phyloP scores from a whole-genome alignment of 2,329 filamentous ascomycete species.

The Lecanoromycetidae sp. region DNA sequence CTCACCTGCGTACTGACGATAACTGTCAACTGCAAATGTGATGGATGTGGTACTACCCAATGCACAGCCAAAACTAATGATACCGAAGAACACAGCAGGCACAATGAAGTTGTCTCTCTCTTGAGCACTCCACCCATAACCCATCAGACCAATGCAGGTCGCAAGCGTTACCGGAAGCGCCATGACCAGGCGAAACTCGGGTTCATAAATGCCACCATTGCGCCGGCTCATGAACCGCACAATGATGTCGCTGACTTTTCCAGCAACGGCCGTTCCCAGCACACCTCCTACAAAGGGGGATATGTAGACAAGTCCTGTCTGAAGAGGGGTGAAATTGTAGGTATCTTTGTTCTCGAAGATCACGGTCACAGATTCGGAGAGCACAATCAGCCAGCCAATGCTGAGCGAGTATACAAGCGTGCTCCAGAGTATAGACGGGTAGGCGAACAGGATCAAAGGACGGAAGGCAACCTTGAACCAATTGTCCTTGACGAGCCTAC shows the following conservation, averaged over 20 bases:
- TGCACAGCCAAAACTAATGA: conserved; percentile 85
- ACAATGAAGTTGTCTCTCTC: conserved; percentile 72
- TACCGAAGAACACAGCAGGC: conserved; percentile 82
- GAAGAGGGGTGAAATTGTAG: conserved; percentile 72
- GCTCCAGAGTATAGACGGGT: conserved; percentile 84
- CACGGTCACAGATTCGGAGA: conserved; percentile 73
- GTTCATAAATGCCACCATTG: conserved; percentile 91
- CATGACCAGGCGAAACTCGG: conserved; percentile 87
- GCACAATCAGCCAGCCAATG: conserved; percentile 88
- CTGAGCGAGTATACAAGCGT: conserved; percentile 73
- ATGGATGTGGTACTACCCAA: conserved; percentile 84
- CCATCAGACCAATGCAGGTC: conserved; percentile 79
- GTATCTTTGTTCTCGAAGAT: conserved; percentile 58
- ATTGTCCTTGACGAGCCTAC: conserved; percentile 61
- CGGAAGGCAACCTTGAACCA: conserved; percentile 69
- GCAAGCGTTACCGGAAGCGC: conserved; percentile 63
- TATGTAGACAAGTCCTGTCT: conserved; percentile 77
- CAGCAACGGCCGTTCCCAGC: conserved; percentile 82
- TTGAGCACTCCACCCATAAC: conserved; percentile 85
- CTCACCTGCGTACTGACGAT: conserved; percentile 85
- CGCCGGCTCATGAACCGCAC: conserved; percentile 68
- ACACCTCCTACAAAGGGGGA: conserved; percentile 82
- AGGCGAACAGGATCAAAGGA: conserved; percentile 75
- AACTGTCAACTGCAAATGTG: conserved; percentile 87
- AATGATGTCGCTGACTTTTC: conserved; percentile 73